Percentiles rank a stretch among this genome's conserved stretches.
Evolutionary conservation across 148 eudicot genomes (phyloP).

Genomic region (Cornus kousa): DNA sequence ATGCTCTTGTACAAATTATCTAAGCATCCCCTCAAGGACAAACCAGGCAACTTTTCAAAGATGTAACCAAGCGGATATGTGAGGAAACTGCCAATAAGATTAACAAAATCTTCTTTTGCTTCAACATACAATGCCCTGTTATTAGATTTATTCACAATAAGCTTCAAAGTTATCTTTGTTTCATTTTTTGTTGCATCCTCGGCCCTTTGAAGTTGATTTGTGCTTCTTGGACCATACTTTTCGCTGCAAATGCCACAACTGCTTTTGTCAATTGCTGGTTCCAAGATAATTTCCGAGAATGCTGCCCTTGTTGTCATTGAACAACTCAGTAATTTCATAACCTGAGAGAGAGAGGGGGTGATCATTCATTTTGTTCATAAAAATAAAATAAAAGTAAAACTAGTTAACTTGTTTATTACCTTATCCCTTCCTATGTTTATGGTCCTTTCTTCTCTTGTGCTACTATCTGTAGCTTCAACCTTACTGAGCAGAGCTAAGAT

Average conservation of each 20-base stretch:
- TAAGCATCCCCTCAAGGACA: slow-evolving; percentile 5
- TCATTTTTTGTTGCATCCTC: not conserved
- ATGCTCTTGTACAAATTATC: slow-evolving; percentile 4
- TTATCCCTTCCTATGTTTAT: slow-evolving; percentile 3
- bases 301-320: not conserved
- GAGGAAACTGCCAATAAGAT: slow-evolving; percentile 9
- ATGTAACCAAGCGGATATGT: slow-evolving; percentile 4
- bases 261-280: too few species aligned
- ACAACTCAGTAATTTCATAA: too few species aligned
- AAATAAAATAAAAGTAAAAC: not conserved
- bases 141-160: not conserved
- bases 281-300: not conserved
- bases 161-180: not conserved
- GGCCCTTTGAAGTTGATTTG: not conserved
- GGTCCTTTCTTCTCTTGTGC: not conserved
- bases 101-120: not conserved
- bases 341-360: not conserved
- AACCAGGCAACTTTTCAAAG: not conserved
- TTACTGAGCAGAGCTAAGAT: not conserved
- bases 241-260: not conserved
- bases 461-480: not conserved
- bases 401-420: not conserved
- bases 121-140: not conserved
- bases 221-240: not conserved
- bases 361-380: too few species aligned